phyloP scores from a whole-genome alignment of 371 early-diverging fungal species.

The Coemansia sp. region DNA sequence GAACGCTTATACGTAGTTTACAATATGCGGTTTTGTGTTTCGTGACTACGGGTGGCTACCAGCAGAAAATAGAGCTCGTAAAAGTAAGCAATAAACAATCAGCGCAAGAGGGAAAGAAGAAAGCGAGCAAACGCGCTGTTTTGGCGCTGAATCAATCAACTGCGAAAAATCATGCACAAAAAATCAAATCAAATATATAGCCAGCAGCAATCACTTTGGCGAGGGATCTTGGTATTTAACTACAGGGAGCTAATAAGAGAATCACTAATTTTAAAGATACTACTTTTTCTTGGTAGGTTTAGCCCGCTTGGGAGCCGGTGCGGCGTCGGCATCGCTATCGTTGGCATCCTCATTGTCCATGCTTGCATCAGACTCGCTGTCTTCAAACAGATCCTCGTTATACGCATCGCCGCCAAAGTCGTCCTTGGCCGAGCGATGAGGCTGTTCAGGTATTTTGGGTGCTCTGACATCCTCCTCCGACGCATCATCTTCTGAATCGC shows the following conservation, averaged over 20 bases:
- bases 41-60: neutral
- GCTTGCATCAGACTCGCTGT: conserved; percentile 9
- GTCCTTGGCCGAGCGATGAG: conserved; percentile 27
- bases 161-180: neutral
- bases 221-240: no score
- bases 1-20: neutral
- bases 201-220: no score
- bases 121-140: neutral
- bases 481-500: conserved; percentile 10
- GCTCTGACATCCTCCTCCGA: conserved; percentile 7
- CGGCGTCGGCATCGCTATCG: neutral
- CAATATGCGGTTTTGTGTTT: neutral
- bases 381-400: conserved; percentile 15
- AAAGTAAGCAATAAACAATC: conserved; percentile 1
- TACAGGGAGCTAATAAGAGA: no score
- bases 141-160: neutral
- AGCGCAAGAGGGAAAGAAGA: neutral
- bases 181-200: no score
- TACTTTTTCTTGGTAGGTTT: conserved; percentile 1
- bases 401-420: conserved; percentile 45
- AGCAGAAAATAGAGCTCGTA: neutral
- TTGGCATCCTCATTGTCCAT: neutral
- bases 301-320: neutral
- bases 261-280: neutral
- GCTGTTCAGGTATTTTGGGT: conserved; percentile 53